A percentile compares a stretch with the other conserved stretches of the same genome.
phyloP scores from a whole-genome alignment of 2,329 filamentous ascomycete species.

The Ophidiomyces ophidiicola region DNA sequence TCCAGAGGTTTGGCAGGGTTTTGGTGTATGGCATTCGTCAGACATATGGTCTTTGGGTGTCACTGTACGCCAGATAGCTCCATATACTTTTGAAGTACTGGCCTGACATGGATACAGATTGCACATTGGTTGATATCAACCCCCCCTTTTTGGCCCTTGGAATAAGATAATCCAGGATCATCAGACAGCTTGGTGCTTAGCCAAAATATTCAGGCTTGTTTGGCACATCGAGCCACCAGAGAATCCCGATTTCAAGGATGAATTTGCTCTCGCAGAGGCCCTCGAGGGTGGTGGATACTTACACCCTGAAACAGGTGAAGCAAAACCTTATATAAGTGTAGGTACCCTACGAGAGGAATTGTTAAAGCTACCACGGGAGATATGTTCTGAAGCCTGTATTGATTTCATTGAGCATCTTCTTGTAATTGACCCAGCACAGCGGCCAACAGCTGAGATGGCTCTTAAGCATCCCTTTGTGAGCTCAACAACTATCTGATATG shows the following conservation, averaged over 20 bases:
- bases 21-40: conserved; percentile 13
- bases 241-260: conserved; percentile 7
- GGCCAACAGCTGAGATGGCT: conserved; percentile 6
- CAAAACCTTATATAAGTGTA: conserved; percentile 2
- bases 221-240: conserved; percentile 6
- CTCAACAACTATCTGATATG: no score
- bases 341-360: conserved; percentile 7
- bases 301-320: not conserved
- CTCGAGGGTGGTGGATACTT: conserved; percentile 5
- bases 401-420: conserved; percentile 11
- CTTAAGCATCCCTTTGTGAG: conserved; percentile 5
- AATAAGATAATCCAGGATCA: conserved; percentile 9
- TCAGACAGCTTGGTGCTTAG: conserved; percentile 11
- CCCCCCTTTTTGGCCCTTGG: conserved; percentile 5
- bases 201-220: conserved; percentile 13
- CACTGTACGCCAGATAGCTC: conserved; percentile 5
- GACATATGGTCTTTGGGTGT: conserved; percentile 13
- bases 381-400: conserved; percentile 4
- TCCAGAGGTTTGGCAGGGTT: conserved; percentile 13
- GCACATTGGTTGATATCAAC: conserved; percentile 9
- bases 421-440: conserved; percentile 7
- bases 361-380: conserved; percentile 5
- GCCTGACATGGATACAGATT: not conserved
- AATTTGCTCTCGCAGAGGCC: conserved; percentile 10
- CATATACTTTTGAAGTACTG: not conserved